Conservation (phyloP, 2,329 filamentous ascomycete species). For the Huntiella decipiens region DNA sequence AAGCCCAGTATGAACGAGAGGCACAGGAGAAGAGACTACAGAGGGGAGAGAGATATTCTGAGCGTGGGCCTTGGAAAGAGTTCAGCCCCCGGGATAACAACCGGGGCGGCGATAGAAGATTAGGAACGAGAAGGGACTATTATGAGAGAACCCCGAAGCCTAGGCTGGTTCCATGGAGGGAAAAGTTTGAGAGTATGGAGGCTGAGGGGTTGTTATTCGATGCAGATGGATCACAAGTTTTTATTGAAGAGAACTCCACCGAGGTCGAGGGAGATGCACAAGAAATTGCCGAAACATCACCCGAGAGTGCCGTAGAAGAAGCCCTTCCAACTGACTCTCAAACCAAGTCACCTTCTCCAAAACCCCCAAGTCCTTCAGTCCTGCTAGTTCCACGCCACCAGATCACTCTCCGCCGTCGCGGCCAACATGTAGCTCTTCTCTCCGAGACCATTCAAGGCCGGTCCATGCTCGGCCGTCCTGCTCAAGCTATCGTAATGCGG, state of each 20-base stretch:
- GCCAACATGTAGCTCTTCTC: conserved; percentile 5
- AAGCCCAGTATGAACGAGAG: not conserved
- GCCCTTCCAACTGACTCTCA: too few relatives aligned
- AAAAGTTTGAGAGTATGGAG: conserved; percentile 4
- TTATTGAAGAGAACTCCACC: not conserved
- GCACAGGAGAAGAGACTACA: not conserved
- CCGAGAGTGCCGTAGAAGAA: too few relatives aligned
- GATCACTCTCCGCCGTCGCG: conserved; percentile 4
- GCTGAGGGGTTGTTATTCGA: conserved; percentile 9
- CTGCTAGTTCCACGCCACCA: not conserved
- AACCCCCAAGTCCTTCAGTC: too few relatives aligned
- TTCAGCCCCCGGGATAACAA: too few relatives aligned
- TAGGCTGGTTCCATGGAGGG: not conserved
- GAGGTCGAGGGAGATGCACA: not conserved
- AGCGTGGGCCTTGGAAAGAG: too few relatives aligned
- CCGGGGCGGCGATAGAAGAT: not conserved
- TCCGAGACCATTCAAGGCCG: conserved; percentile 15
- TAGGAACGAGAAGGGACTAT: not conserved
- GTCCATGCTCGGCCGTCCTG: conserved; percentile 19
- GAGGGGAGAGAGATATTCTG: too few relatives aligned
- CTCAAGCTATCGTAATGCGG: conserved; percentile 29
- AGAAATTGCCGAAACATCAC: too few relatives aligned
- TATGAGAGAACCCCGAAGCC: not conserved
- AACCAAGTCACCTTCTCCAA: too few relatives aligned
- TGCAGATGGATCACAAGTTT: conserved; percentile 1